phyloP scores from a whole-genome alignment of 108 stramenopile species.

The Nitzschia palea region DNA sequence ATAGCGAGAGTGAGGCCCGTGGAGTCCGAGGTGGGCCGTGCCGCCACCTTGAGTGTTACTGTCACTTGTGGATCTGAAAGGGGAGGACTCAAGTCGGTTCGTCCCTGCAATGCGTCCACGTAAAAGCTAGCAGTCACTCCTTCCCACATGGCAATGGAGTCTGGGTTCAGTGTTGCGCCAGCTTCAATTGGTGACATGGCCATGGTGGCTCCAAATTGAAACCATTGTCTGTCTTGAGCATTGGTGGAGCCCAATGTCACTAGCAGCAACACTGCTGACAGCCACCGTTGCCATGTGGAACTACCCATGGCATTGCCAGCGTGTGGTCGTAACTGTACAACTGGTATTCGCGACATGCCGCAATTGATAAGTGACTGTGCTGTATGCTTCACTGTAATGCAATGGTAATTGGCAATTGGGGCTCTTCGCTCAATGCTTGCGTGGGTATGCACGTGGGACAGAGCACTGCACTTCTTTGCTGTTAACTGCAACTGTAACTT shows the following conservation, averaged over 20 bases:
- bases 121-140: background rate
- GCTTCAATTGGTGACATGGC: background rate
- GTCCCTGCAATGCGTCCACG: background rate
- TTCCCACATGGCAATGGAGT: conserved; percentile 3
- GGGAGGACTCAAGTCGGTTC: conserved; percentile 10
- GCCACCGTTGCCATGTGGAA: too few relatives aligned
- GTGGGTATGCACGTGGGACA: too few relatives aligned
- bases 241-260: background rate
- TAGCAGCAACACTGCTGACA: background rate
- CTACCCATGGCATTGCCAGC: too few relatives aligned
- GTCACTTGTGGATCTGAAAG: conserved; percentile 4
- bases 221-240: conserved; percentile 6
- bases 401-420: too few relatives aligned
- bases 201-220: conserved; percentile 8
- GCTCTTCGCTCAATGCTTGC: too few relatives aligned
- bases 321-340: too few relatives aligned
- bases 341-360: too few relatives aligned
- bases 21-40: background rate
- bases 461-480: too few relatives aligned
- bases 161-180: background rate
- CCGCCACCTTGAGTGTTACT: background rate
- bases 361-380: too few relatives aligned
- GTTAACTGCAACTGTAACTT: too few relatives aligned
- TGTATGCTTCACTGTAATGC: too few relatives aligned
- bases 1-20: background rate